Conservation (phyloP, 345 rosid genomes). For the Citrus cavaleriei region DNA sequence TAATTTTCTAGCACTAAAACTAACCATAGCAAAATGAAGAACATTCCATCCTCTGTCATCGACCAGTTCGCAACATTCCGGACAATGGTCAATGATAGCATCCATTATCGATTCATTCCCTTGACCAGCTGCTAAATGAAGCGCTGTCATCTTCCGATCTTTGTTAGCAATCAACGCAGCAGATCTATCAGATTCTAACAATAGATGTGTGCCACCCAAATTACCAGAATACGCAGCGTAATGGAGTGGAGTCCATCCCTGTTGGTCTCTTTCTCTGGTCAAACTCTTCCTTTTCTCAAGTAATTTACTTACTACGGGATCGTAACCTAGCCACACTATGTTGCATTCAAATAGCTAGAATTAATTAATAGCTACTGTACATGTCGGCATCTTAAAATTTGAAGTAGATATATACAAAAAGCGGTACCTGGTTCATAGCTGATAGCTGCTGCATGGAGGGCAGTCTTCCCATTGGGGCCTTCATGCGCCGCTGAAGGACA, state of each 20-base stretch:
- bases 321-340: too few species aligned
- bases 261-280: not conserved
- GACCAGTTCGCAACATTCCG: not conserved
- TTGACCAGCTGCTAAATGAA: not conserved
- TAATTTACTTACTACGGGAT: not conserved
- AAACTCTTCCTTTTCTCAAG: not conserved
- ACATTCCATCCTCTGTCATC: not conserved
- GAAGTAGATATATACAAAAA: too few species aligned
- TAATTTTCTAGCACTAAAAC: not conserved
- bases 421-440: too few species aligned
- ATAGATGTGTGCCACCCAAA: too few species aligned
- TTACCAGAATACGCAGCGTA: not conserved
- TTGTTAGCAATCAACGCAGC: not conserved
- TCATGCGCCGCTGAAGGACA: not conserved
- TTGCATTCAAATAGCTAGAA: too few species aligned
- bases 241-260: constrained; percentile 7
- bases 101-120: not conserved
- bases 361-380: too few species aligned
- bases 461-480: not conserved
- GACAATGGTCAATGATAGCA: not conserved
- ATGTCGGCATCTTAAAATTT: too few species aligned
- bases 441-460: too few species aligned
- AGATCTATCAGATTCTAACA: not conserved
- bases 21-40: not conserved
- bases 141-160: constrained; percentile 1